Percentiles rank a stretch among this genome's conserved stretches.
phyloP scores from a whole-genome alignment of 2,329 filamentous ascomycete genomes.

The Emmonsiellopsis sp. region DNA sequence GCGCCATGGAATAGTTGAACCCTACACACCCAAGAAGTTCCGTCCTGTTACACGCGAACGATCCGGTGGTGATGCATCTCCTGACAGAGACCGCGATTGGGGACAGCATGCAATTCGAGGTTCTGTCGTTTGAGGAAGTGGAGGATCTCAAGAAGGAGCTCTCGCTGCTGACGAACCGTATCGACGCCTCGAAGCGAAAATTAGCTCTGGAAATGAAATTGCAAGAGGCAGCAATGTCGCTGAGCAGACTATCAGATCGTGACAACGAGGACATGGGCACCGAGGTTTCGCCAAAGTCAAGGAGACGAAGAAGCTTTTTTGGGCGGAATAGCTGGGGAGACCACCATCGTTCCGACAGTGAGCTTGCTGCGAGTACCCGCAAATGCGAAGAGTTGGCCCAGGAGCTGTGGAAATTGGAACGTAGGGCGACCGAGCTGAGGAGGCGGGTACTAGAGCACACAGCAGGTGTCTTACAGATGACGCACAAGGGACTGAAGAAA shows the following conservation, averaged over 20 bases:
- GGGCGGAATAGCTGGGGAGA: constrained; percentile 34
- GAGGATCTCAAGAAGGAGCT: constrained; percentile 86
- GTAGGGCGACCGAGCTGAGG: constrained; percentile 64
- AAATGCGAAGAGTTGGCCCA: constrained; percentile 79
- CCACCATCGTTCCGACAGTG: constrained; percentile 46
- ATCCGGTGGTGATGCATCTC: constrained; percentile 73
- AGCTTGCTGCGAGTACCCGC: constrained; percentile 63
- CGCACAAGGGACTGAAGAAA: constrained; percentile 65
- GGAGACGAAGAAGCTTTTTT: constrained; percentile 44
- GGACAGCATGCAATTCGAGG: constrained; percentile 76
- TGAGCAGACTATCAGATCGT: constrained; percentile 67
- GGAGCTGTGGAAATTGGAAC: constrained; percentile 73
- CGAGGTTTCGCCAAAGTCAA: constrained; percentile 39
- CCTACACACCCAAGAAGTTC: constrained; percentile 23
- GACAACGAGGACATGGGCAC: constrained; percentile 15
- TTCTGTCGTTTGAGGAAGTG: constrained; percentile 84
- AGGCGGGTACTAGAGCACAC: constrained; percentile 77
- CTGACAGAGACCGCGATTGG: constrained; percentile 87
- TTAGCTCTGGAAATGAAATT: constrained; percentile 87
- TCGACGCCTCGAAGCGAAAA: constrained; percentile 73
- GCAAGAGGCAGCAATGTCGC: constrained; percentile 80
- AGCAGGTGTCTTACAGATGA: constrained; percentile 82
- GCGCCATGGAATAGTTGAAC: constrained; percentile 43
- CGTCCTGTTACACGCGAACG: constrained; percentile 36
- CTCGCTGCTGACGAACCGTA: constrained; percentile 60